phyloP scores from a whole-genome alignment of 768 basidiomycete genomes.

The Paxillus ammoniavirescens region DNA sequence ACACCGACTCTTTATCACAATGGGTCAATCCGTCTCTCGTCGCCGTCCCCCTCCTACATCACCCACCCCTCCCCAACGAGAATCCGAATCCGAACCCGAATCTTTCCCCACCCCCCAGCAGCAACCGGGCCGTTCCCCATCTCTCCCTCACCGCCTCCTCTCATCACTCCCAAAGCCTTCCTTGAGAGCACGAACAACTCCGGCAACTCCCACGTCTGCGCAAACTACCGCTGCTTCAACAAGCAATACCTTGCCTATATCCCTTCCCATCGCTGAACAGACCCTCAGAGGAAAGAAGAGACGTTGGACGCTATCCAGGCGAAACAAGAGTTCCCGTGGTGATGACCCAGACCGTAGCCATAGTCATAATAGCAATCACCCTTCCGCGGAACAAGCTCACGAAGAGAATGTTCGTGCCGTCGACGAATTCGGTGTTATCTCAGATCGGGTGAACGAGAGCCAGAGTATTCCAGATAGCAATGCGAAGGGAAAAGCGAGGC shows the following conservation, averaged over 20 bases:
- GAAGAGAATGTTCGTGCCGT: constrained; percentile 29
- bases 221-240: not conserved
- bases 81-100: not conserved
- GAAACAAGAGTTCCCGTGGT: constrained; percentile 10
- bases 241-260: constrained; percentile 1
- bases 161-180: constrained; percentile 29
- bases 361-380: too few species aligned
- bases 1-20: constrained; percentile 5
- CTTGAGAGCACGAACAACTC: constrained; percentile 7
- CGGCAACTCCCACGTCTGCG: not conserved
- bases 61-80: constrained; percentile 7
- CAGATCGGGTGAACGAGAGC: constrained; percentile 27
- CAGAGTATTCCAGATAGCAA: constrained; percentile 20
- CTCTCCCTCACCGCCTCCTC: constrained; percentile 36
- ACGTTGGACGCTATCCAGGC: constrained; percentile 23
- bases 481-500: constrained; percentile 35
- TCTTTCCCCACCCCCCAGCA: not conserved
- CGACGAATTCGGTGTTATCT: constrained; percentile 27
- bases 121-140: constrained; percentile 14
- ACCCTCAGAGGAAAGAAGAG: constrained; percentile 29
- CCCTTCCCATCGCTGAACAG: constrained; percentile 24
- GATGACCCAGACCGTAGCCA: constrained; percentile 13
- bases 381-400: constrained; percentile 15
- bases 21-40: constrained; percentile 34
- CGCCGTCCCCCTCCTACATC: constrained; percentile 10